Evolutionary conservation across 768 basidiomycete genomes (phyloP).

Genomic region (Tylopilus intermedius): DNA sequence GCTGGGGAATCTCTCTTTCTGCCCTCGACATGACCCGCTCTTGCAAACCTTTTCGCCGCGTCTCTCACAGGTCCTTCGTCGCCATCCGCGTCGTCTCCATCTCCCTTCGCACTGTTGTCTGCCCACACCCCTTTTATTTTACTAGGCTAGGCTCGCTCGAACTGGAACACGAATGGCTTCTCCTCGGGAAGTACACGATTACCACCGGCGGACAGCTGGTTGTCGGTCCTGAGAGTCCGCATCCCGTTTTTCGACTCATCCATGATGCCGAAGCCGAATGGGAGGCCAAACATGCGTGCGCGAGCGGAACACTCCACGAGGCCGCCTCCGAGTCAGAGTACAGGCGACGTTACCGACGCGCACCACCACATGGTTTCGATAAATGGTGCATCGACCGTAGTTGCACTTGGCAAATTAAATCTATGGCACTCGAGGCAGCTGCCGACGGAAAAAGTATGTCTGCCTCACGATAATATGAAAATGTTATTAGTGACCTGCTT

Average conservation of each 20-base stretch:
- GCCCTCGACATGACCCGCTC: neutral
- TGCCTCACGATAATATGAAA: neutral
- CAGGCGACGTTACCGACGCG: constrained; percentile 30
- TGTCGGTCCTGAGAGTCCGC: constrained; percentile 30
- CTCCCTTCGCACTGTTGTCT: neutral
- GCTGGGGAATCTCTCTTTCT: too few relatives aligned
- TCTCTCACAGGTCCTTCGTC: neutral
- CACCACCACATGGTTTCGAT: constrained; percentile 40
- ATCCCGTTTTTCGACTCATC: constrained; percentile 39
- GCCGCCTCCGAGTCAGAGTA: constrained; percentile 42
- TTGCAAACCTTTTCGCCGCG: neutral
- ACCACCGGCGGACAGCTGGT: constrained; percentile 29
- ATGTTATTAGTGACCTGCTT: neutral
- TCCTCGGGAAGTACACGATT: constrained; percentile 19
- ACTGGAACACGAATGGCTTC: neutral
- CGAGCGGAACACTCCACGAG: constrained; percentile 34
- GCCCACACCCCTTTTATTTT: neutral
- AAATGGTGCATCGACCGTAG: constrained; percentile 32
- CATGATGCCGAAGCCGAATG: constrained; percentile 33
- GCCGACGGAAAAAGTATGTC: constrained; percentile 26
- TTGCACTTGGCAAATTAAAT: constrained; percentile 15
- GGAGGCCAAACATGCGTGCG: constrained; percentile 30
- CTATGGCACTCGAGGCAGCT: constrained; percentile 24
- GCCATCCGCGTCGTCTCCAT: neutral
- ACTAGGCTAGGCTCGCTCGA: neutral